These are phyloP conservation scores for Penicillium sp. DNA, from an alignment of 2,329 filamentous ascomycete genomes.

Conservation along the genomic window DNA sequence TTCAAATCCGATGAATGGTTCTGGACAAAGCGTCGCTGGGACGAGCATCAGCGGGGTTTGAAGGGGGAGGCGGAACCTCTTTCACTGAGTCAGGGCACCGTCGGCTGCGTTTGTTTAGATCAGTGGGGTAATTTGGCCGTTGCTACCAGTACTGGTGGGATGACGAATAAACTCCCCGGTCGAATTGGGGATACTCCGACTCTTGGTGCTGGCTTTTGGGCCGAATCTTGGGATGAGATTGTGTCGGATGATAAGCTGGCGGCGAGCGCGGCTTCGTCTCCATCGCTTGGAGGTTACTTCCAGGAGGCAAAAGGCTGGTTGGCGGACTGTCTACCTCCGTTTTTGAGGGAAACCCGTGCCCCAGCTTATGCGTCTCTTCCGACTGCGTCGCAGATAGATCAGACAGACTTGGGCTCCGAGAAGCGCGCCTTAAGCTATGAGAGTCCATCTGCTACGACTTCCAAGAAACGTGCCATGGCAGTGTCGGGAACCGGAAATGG, in stretches of 20 bases:
- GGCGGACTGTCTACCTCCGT: constrained; percentile 16
- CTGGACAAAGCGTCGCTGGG: constrained; percentile 75
- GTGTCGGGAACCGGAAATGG: constrained; percentile 84
- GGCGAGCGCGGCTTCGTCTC: neutral
- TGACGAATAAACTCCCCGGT: constrained; percentile 87
- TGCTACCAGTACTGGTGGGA: constrained; percentile 68
- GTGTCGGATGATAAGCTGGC: neutral
- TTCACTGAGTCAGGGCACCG: constrained; percentile 75
- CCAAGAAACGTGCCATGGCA: constrained; percentile 49
- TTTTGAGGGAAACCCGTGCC: neutral
- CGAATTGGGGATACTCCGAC: constrained; percentile 84
- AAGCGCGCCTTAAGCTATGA: constrained; percentile 2
- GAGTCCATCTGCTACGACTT: neutral
- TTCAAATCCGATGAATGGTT: constrained; percentile 71
- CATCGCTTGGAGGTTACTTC: neutral
- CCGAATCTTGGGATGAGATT: constrained; percentile 69
- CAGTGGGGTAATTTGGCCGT: constrained; percentile 70
- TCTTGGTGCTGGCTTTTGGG: constrained; percentile 84
- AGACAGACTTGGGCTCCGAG: constrained; percentile 3
- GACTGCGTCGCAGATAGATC: constrained; percentile 3
- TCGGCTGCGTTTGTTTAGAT: constrained; percentile 80
- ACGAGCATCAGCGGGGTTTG: constrained; percentile 68
- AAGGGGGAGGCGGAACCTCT: constrained; percentile 31
- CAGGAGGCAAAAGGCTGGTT: constrained; percentile 7
- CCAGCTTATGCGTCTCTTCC: constrained; percentile 5